Percentiles rank a stretch among this genome's conserved stretches.
phyloP scores from a whole-genome alignment of 2,329 filamentous ascomycete species.

The Emmonsiellopsis sp. region DNA sequence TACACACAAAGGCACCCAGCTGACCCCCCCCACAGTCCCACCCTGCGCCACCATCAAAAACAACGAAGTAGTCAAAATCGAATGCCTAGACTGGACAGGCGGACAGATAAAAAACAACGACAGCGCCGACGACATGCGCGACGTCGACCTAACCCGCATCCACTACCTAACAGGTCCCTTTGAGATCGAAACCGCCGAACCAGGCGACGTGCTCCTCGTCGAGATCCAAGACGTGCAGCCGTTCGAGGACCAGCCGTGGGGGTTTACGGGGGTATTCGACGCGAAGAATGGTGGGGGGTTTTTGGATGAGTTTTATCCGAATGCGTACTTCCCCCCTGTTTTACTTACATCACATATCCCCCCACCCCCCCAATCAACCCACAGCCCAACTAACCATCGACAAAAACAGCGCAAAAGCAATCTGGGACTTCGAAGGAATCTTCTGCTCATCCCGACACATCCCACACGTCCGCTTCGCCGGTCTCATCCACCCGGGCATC shows the following conservation, averaged over 20 bases:
- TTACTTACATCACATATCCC: background rate
- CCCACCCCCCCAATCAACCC: constrained; percentile 10
- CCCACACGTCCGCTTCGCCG: constrained; percentile 76
- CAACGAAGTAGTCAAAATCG: constrained; percentile 84
- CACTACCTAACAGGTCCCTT: constrained; percentile 90
- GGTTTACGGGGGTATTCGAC: constrained; percentile 76
- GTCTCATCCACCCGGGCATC: constrained; percentile 86
- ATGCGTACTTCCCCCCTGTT: constrained; percentile 46
- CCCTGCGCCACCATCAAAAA: constrained; percentile 64
- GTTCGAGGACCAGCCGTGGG: constrained; percentile 77
- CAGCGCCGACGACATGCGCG: constrained; percentile 75
- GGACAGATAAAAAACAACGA: constrained; percentile 87
- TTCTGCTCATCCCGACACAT: constrained; percentile 81
- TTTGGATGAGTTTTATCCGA: constrained; percentile 76
- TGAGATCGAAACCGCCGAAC: constrained; percentile 72
- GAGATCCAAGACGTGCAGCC: constrained; percentile 93
- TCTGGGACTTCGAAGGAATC: constrained; percentile 70
- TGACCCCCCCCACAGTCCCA: constrained; percentile 51
- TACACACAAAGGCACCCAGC: background rate
- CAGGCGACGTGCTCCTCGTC: constrained; percentile 74
- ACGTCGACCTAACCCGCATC: constrained; percentile 73
- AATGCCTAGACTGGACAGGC: constrained; percentile 71
- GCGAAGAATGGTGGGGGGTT: constrained; percentile 81
- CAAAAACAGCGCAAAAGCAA: constrained; percentile 51
- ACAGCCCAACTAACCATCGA: constrained; percentile 27